Evolutionary conservation across 1,284 basidiomycete species (phyloP).

Genomic region (Salmacisia buchloeana): DNA sequence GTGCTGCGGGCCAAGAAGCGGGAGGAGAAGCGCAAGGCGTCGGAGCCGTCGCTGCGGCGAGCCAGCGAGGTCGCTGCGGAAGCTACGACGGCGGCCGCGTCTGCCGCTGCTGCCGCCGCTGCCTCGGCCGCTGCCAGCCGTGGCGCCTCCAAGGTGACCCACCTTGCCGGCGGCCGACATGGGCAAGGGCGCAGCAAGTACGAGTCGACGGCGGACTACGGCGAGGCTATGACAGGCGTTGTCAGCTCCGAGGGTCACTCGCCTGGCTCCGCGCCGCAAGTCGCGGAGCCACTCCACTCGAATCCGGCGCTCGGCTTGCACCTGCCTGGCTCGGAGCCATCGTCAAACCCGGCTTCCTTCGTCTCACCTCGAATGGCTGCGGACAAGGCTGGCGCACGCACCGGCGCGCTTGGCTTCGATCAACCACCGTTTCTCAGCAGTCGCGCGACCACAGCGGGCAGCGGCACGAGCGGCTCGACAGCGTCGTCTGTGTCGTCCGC

Average conservation of each 20-base stretch:
- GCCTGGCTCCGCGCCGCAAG: too few species aligned
- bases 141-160: background rate
- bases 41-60: background rate
- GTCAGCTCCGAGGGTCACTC: background rate
- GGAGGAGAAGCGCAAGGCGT: constrained; percentile 27
- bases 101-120: background rate
- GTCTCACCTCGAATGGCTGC: too few species aligned
- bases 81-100: background rate
- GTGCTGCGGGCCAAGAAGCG: constrained; percentile 36
- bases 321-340: too few species aligned
- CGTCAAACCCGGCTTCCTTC: too few species aligned
- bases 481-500: background rate
- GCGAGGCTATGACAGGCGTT: background rate
- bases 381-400: background rate
- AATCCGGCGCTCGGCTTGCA: too few species aligned
- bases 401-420: background rate
- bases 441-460: background rate
- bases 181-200: background rate
- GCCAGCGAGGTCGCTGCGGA: background rate
- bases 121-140: background rate
- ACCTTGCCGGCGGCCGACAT: background rate
- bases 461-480: background rate
- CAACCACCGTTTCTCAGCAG: constrained; percentile 2
- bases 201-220: too few species aligned
- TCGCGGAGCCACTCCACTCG: background rate